These are phyloP conservation scores for Cronartium quercuum DNA, from an alignment of 1,284 basidiomycete genomes.

Conservation along the genomic window DNA sequence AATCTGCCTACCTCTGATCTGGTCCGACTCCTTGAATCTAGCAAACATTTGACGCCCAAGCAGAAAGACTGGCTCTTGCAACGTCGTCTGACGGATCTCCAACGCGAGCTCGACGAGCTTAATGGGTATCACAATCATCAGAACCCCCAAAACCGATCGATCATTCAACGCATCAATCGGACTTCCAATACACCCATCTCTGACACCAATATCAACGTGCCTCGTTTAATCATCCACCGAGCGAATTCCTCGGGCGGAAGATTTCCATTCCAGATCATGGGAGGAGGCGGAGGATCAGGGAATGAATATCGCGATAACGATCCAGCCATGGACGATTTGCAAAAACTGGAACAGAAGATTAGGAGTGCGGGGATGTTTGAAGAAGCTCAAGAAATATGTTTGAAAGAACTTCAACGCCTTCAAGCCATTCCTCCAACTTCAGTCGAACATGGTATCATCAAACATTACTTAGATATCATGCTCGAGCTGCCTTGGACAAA, in stretches of 20 bases:
- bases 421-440: constrained; percentile 44
- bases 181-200: not conserved
- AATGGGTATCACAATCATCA: not conserved
- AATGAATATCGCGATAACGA: not conserved
- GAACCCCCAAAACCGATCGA: not conserved
- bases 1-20: constrained; percentile 1
- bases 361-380: constrained; percentile 42
- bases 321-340: constrained; percentile 42
- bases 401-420: constrained; percentile 45
- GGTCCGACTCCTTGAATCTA: constrained; percentile 9
- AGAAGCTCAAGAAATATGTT: constrained; percentile 43
- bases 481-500: constrained; percentile 49
- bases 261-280: not conserved
- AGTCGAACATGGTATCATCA: constrained; percentile 46
- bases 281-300: not conserved
- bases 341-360: constrained; percentile 43
- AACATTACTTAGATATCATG: constrained; percentile 50
- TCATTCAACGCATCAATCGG: not conserved
- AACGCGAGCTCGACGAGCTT: not conserved
- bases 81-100: constrained; percentile 5
- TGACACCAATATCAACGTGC: not conserved
- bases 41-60: constrained; percentile 7
- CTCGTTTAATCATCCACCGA: not conserved
- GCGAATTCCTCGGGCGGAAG: not conserved
- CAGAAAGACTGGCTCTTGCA: constrained; percentile 24